Base-by-base conservation (phyloP, 768 basidiomycete genomes). In the Rhizopogon roseolus region DNA sequence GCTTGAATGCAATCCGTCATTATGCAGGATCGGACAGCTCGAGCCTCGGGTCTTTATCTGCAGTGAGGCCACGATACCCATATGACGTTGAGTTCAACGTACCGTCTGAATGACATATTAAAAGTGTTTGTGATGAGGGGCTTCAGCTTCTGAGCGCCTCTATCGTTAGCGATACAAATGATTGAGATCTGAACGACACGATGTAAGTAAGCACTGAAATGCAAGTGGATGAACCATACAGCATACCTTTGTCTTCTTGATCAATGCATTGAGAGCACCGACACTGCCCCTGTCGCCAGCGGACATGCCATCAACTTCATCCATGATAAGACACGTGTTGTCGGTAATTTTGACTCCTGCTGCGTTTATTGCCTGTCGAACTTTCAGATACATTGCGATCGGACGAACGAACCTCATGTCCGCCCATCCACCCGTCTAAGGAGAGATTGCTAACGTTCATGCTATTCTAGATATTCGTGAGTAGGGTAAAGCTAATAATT, bases 241-340 rank as follows among this genome's bases (percentile, higher is more conserved):
- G 49, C 69, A 25, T 38, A 90, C 93, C 76, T 88, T 92, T 17
- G 89, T 88, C 76, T 96, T 98, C 73, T 88, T 93, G 61, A 99
- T 96, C 56, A 99, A 64, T 0, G 85, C 85, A 54, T 93, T 93
- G 60, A 99, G 66, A 6, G 97, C 97, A 22, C 93, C 96, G 1
- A 98, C 91, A 52, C 97, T 96, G 14, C 97, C 97, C 42, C 97
- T 80, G 69, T 99, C 97, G 16, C 97, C 97, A 3, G 91, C 90
- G 5, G 93, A 96, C 95, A 98, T 99, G 1, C 97, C 97, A 60
- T 99, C 97, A 2, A 98, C 96, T 67, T 99, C 97, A 63, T 99
- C 97, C 96, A 99, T 98, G 66, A 99, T 98, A 42, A 99, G 74
- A 59, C 93, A 92, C 0, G 89, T 82, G 66, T 77, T 82, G 61